Evolutionary conservation across 1,139 yeast species (phyloP), one percentile per base, ranked within the genome.

Genomic region (Hyphopichia burtonii): DNA sequence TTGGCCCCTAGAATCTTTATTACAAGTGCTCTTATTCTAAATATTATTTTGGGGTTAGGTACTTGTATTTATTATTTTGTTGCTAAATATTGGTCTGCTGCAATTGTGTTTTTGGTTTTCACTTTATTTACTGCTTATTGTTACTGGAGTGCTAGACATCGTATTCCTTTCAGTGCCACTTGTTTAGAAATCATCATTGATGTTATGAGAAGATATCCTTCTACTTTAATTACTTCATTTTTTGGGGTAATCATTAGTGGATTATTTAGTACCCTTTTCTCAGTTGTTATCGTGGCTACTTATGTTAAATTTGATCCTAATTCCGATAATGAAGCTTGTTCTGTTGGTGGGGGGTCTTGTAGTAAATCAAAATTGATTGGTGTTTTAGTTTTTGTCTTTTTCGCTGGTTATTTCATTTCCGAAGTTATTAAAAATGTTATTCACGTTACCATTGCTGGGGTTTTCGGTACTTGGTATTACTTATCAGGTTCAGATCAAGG

Each of bases 391-490:
- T 83, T 80, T 59, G 82, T 86, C 12, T 83, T 90, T 52, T 88
- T 89, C 64, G 89, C 96, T 5, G 96, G 96, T 12, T 89, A 79
- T 58, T 87, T 84, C 62, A 85, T 89, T 47, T 75, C 94, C 10
- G 97, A 90, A 61, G 96, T 90, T 22, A 73, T 88, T 48, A 82
- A 83, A 65, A 89, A 86, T 55, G 78, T 87, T n/a, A 83, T 90
- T 42, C 96, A 91, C 58, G 86, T 86, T 33, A 82, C 93, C 1
- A 83, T 89, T 44, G 76, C 93, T 19, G 96, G 96, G 28, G 80
- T 90, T 30, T 91, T 79, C 59, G 97, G 97, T 17, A 80, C 94
- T 4, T 90, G 97, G 96, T 90, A 88, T 64, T 90, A 86, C 61
- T 72, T 86, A 58, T 78, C 88, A 36, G 76, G 75, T 48, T 78